Evolutionary conservation across 345 rosid genomes (phyloP), one percentile per base, ranked within the genome.

Genomic region (Diplotaxis tenuifolia): DNA sequence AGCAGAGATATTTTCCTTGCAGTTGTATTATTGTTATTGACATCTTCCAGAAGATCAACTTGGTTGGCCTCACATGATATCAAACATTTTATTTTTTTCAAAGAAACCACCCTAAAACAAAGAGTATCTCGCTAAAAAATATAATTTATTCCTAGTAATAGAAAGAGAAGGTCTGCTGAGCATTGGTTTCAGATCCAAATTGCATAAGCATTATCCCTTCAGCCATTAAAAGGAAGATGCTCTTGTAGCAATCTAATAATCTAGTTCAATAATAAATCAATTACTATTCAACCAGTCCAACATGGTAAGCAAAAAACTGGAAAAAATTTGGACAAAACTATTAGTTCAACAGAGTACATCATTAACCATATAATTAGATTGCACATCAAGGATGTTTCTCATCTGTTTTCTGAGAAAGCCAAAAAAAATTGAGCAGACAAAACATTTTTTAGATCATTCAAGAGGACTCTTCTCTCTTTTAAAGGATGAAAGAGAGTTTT

Each of bases 351-450:
- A 53, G 14, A 4, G n/a, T 34, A 36, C 50, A 45, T 45, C 55
- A 36, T 52, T 20, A 27, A 8, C 19, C 50, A 29, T 65, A n/a
- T 40, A 65, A 56, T 42, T 10, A 65, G 14, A 56, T n/a, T 56
- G n/a, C 16, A 56, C 71, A 73, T 40, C 7, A 10, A 23, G 5
- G 25, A 55, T 66, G 10, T 59, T 22, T 47, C 23, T 66, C 22
- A 23, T 40, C 58, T 50, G 19, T 49, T 50, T 49, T 15, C 4
- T 18, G 15, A 68, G 63, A 25, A 25, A 52, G 63, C 9, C n/a
- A n/a, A n/a, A 67, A 75, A 61, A 31, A 68, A 68, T 75, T 15
- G 64, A 68, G 64, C 28, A 29, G 54, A 5, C 36, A 62, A 75
- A 68, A 68, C 10, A 16, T 16, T 47, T 45, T 45, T n/a, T n/a